These are phyloP conservation scores for Neofusicoccum laricinum DNA, from an alignment of 2,329 filamentous ascomycete species.

Conservation along the genomic window DNA sequence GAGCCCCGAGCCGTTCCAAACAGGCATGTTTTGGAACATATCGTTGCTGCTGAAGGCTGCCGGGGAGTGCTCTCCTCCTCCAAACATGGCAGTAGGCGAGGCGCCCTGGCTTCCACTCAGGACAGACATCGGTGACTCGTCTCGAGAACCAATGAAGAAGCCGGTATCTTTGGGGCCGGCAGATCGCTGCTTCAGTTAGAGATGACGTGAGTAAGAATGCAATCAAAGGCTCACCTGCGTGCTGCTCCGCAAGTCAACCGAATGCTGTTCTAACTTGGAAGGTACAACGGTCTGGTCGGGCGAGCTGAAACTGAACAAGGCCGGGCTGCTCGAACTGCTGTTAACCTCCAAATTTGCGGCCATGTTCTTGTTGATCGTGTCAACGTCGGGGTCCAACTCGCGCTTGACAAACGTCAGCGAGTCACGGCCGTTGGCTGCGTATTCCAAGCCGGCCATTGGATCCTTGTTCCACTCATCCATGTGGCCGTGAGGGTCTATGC, in stretches of 20 bases:
- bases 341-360: constrained; percentile 52
- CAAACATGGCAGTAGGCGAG: constrained; percentile 2
- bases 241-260: background rate
- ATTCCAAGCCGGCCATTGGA: background rate
- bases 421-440: constrained; percentile 18
- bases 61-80: constrained; percentile 4
- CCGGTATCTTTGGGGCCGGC: background rate
- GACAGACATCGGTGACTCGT: constrained; percentile 14
- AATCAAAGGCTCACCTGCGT: background rate
- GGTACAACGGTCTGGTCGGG: constrained; percentile 6
- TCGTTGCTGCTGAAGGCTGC: background rate
- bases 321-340: constrained; percentile 57
- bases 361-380: constrained; percentile 46
- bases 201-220: no score
- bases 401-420: constrained; percentile 22
- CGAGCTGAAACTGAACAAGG: constrained; percentile 14
- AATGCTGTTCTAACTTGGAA: background rate
- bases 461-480: constrained; percentile 13
- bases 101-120: constrained; percentile 2
- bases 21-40: constrained; percentile 4
- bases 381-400: constrained; percentile 32
- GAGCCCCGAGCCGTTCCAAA: background rate
- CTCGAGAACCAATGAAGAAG: constrained; percentile 13
- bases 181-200: constrained; percentile 1
- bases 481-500: background rate